phyloP scores from a whole-genome alignment of 257 asterid species.

The Coffea canephora region DNA sequence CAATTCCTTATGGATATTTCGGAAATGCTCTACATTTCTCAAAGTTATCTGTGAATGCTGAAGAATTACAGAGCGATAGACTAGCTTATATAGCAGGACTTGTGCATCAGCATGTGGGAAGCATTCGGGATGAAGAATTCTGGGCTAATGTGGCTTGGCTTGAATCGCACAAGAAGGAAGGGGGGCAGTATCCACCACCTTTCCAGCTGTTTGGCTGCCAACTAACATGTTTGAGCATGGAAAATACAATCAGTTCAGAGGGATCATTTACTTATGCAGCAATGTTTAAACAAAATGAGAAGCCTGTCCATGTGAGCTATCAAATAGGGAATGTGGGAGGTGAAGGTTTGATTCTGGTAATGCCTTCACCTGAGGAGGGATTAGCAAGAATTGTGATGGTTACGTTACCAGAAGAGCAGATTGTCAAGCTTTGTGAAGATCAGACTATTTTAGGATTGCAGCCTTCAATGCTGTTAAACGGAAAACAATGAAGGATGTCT shows the following conservation, averaged over 20 bases:
- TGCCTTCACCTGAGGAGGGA: slow-evolving; percentile 52
- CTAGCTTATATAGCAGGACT: slow-evolving; percentile 21
- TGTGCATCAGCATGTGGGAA: slow-evolving; percentile 35
- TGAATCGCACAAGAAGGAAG: slow-evolving; percentile 25
- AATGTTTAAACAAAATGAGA: slow-evolving; percentile 38
- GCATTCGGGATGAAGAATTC: slow-evolving; percentile 24
- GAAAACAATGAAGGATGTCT: slow-evolving; percentile 19
- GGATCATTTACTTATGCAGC: slow-evolving; percentile 37
- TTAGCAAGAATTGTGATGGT: slow-evolving; percentile 40
- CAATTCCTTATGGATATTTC: slow-evolving; percentile 36
- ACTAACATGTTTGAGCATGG: slow-evolving; percentile 41
- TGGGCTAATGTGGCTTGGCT: slow-evolving; percentile 13
- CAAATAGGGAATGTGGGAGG: slow-evolving; percentile 45
- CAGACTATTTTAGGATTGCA: slow-evolving; percentile 34
- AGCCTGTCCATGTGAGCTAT: slow-evolving; percentile 48
- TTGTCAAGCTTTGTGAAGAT: slow-evolving; percentile 42
- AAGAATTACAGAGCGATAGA: slow-evolving; percentile 20
- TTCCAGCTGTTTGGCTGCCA: slow-evolving; percentile 31
- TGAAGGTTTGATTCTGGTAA: slow-evolving; percentile 51
- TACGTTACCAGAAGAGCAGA: slow-evolving; percentile 38
- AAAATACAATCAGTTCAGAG: slow-evolving; percentile 26
- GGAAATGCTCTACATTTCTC: slow-evolving; percentile 55
- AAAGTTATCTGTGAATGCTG: slow-evolving; percentile 16
- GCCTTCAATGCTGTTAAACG: slow-evolving; percentile 38
- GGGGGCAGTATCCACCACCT: slow-evolving; percentile 11